Evolutionary conservation across 768 basidiomycete species (phyloP), one percentile per base, ranked within the genome.

Genomic region (Mycena belliarum): DNA sequence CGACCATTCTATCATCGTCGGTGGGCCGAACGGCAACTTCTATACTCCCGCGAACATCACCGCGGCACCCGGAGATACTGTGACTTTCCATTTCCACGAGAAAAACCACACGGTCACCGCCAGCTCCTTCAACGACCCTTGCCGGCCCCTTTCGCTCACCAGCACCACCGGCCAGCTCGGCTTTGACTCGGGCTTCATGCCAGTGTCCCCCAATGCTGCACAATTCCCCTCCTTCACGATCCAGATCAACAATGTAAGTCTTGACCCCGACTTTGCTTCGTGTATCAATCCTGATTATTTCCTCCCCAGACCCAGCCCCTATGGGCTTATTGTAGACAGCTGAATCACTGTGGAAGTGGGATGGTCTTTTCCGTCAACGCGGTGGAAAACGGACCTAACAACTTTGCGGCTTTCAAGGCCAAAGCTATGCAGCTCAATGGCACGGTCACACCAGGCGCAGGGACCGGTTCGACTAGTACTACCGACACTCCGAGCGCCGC

Each of bases 341-440:
- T 59, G 2, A 69, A 63, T 41, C 85, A 87, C 67, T 86, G 85
- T 65, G 77, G 76, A 0, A 66, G 71, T 42, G 84, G 84, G 46
- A 86, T 86, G 85, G 83, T 85, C 48, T 85, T 85, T 70, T 68
- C 81, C 23, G 74, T 74, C 58, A 88, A 85, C 67, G 77, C 85
- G 14, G 71, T 76, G 29, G 81, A 80, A 59, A 60, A 70, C 2
- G 76, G 82, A n/a, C 57, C 77, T 21, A 81, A 82, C 61, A 83
- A 67, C 64, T 86, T 82, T 63, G 76, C 67, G 20, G 84, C 83
- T 6, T 86, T 85, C 76, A 56, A 74, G 47, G 73, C 73, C 2
- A 70, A 72, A 20, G 83, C 83, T 10, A 77, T 75, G 61, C 65
- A 73, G 57, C 63, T 74, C 52, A 80, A 79, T 58, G 79, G 77